Evolutionary conservation across 805 yeast genomes (phyloP), one percentile per base, ranked within the genome.

Genomic region (Cyberlindnera misumaiensis): DNA sequence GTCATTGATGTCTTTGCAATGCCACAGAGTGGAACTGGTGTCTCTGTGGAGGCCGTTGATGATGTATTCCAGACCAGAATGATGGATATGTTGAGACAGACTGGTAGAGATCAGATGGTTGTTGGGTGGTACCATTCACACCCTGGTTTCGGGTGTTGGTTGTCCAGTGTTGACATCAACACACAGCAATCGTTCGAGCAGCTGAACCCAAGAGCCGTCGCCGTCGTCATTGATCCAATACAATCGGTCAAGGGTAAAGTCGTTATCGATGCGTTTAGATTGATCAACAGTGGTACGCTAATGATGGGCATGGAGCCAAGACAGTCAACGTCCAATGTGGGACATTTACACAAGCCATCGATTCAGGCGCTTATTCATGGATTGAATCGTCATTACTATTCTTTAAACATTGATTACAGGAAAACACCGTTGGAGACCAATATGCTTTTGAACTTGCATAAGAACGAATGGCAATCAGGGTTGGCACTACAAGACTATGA

Each of bases 121-220:
- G 99, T 93, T 35, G 99, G 99, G 26, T 93, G 99, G 99, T 93
- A 93, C 68, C 99, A 93, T 60, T 89, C 97, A 11, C 98, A 93
- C 65, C 98, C 98, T 4, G 98, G 98, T 13, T 93, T 90, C 60
- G 98, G 98, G n/a, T 93, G 99, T 69, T 93, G 99, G 99, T 72
- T 93, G 51, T 89, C 97, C 11, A 80, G 89, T 22, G 97, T 93
- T 22, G 99, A 93, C 73, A 95, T 93, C 44, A 87, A 88, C 62
- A 93, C 99, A 3, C 99, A 93, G 59, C 96, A 90, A 60, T 86
- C 96, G 27, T 93, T 93, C 58, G 99, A 93, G 60, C 97, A 88
- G 63, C 77, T 93, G 62, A 90, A 90, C 61, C 82, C 81, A 47
- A 74, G 98, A 51, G 95, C 98, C 0, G 98, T 93, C 28, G 98